Percentiles rank a stretch among this genome's conserved stretches.
These are phyloP conservation scores for Scytalidium sp. DNA, from an alignment of 2,329 filamentous ascomycete species.

Conservation along the genomic window DNA sequence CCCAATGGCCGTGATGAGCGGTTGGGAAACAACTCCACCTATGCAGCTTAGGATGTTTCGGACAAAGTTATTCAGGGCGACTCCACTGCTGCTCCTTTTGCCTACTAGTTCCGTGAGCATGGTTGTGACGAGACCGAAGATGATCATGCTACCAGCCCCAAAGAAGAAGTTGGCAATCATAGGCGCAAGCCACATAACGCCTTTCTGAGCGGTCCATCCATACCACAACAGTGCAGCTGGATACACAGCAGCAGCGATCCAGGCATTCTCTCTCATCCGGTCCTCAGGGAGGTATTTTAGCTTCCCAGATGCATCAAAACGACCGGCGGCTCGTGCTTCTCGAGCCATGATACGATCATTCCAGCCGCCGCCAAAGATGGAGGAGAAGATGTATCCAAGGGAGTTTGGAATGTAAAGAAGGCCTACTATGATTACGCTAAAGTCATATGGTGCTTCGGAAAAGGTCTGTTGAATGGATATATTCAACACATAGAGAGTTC, in stretches of 20 bases:
- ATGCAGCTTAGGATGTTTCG: conserved; percentile 73
- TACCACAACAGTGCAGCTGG: conserved; percentile 69
- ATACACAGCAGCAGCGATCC: conserved; percentile 67
- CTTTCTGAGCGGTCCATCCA: conserved; percentile 66
- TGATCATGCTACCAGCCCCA: conserved; percentile 71
- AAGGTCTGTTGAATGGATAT: conserved; percentile 71
- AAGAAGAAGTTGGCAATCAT: conserved; percentile 68
- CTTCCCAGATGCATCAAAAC: conserved; percentile 63
- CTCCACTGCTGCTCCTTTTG: conserved; percentile 63
- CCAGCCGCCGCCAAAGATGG: conserved; percentile 69
- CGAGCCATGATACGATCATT: conserved; percentile 76
- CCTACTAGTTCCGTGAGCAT: conserved; percentile 85
- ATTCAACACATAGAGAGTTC: conserved; percentile 71
- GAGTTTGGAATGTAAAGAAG: conserved; percentile 73
- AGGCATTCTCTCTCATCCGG: conserved; percentile 76
- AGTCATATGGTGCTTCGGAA: conserved; percentile 62
- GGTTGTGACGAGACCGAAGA: conserved; percentile 49
- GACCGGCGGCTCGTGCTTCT: conserved; percentile 63
- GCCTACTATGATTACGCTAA: conserved; percentile 63
- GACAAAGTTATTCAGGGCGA: conserved; percentile 77
- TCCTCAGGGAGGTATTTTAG: conserved; percentile 72
- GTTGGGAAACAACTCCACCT: conserved; percentile 64
- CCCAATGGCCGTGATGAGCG: conserved; percentile 65
- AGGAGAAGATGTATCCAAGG: conserved; percentile 66
- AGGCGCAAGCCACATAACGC: conserved; percentile 60